These are phyloP conservation scores for Lepraria neglecta DNA, from an alignment of 495 filamentous ascomycete genomes.

Conservation along the genomic window DNA sequence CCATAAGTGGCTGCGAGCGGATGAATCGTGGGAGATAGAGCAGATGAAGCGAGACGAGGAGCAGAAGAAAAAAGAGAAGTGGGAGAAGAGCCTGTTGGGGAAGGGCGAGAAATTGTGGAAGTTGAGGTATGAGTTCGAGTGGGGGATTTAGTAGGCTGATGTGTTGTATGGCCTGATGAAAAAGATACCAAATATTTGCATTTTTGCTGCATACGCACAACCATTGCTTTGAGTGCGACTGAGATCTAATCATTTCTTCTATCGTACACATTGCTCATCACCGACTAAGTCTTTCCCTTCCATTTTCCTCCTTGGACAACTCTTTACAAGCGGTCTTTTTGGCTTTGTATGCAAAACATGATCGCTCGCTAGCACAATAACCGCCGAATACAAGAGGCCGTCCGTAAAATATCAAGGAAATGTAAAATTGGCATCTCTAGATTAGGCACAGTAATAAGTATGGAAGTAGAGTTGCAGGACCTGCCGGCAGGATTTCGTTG, in stretches of 20 bases:
- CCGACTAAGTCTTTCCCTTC: background rate
- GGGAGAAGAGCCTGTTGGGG: too few relatives aligned
- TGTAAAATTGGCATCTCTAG: slow-evolving; percentile 18
- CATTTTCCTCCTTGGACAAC: background rate
- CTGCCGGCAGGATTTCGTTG: slow-evolving; percentile 1
- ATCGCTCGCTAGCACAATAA: slow-evolving; percentile 14
- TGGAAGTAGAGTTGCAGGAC: slow-evolving; percentile 3
- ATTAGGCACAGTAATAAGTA: background rate
- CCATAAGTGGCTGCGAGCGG: too few relatives aligned
- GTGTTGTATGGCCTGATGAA: background rate
- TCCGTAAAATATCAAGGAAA: slow-evolving; percentile 4
- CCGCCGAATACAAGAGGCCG: slow-evolving; percentile 11
- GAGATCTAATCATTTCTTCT: background rate
- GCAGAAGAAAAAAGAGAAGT: too few relatives aligned
- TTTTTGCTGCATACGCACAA: background rate
- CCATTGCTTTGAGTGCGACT: background rate
- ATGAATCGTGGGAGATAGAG: too few relatives aligned
- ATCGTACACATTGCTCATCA: slow-evolving; percentile 10
- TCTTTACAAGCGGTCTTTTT: background rate
- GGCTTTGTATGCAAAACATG: slow-evolving; percentile 14
- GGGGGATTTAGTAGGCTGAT: background rate
- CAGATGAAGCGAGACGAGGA: too few relatives aligned
- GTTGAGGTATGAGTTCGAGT: too few relatives aligned
- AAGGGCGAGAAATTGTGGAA: too few relatives aligned
- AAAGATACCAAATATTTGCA: background rate